phyloP scores from a whole-genome alignment of 2,329 filamentous ascomycete species.

The Ophiostoma populinum region DNA sequence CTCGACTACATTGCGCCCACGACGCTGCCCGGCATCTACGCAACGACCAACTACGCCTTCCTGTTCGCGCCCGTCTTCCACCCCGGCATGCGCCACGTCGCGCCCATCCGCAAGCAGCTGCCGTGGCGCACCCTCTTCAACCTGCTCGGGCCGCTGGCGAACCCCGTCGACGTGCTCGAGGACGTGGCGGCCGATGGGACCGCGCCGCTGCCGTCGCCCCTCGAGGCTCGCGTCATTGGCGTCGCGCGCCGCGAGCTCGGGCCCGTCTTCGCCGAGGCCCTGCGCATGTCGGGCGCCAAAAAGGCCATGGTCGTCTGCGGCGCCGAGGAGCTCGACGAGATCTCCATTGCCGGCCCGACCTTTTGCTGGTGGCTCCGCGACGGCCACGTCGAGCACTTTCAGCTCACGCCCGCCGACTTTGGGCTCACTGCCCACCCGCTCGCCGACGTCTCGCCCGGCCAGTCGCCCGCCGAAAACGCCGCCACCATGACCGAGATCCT shows the following conservation, averaged over 20 bases:
- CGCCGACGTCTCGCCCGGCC: conserved; percentile 62
- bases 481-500: conserved; percentile 65
- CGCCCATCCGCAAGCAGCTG: conserved; percentile 68
- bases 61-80: conserved; percentile 94
- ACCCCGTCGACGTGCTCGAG: conserved; percentile 56
- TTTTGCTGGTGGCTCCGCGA: conserved; percentile 65
- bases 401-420: conserved; percentile 69
- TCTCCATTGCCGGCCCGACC: conserved; percentile 77
- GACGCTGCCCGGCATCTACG: conserved; percentile 58
- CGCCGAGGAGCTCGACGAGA: conserved; percentile 85
- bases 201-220: conserved; percentile 2
- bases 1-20: conserved; percentile 56
- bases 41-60: conserved; percentile 77
- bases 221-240: conserved; percentile 87
- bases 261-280: conserved; percentile 71
- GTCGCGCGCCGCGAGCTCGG: conserved; percentile 80
- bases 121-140: conserved; percentile 98
- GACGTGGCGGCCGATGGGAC: not conserved
- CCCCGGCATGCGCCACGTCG: conserved; percentile 81
- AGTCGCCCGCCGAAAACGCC: conserved; percentile 76
- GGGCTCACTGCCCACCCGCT: conserved; percentile 62
- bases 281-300: conserved; percentile 55
- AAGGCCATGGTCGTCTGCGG: conserved; percentile 84
- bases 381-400: conserved; percentile 56
- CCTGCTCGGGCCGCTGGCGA: conserved; percentile 78